phyloP scores from a whole-genome alignment of 2,329 filamentous ascomycete genomes.

The Pleurostoma richardsiae region DNA sequence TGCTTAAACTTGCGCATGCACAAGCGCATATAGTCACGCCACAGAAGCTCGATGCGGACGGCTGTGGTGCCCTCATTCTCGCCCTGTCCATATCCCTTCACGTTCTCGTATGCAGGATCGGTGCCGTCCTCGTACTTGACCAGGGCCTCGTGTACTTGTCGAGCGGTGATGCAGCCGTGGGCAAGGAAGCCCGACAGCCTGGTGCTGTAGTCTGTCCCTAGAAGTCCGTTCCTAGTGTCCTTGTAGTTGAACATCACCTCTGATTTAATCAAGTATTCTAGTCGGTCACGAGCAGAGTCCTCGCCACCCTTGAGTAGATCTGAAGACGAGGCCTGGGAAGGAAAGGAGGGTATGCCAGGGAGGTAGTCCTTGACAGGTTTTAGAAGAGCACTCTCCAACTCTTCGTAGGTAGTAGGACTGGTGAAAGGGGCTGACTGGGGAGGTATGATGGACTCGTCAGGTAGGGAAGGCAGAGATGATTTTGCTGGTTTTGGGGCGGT shows the following conservation, averaged over 20 bases:
- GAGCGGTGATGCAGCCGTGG: conserved; percentile 66
- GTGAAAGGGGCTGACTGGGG: conserved; percentile 57
- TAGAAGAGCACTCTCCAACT: conserved; percentile 48
- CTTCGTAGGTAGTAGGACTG: conserved; percentile 51
- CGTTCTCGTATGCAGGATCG: conserved; percentile 29
- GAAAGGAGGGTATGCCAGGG: conserved; percentile 44
- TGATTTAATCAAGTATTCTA: conserved; percentile 55
- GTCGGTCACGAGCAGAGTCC: conserved; percentile 48
- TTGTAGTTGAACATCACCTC: conserved; percentile 63
- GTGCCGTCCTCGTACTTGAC: conserved; percentile 64
- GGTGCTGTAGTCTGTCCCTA: conserved; percentile 68
- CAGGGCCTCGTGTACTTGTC: conserved; percentile 66
- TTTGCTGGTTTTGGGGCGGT: conserved; percentile 47
- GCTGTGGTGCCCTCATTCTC: conserved; percentile 67
- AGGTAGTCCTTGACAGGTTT: conserved; percentile 52
- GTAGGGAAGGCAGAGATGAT: conserved; percentile 50
- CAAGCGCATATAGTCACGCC: conserved; percentile 78
- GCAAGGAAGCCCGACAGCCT: conserved; percentile 72
- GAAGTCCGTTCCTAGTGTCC: conserved; percentile 64
- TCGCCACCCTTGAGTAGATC: conserved; percentile 69
- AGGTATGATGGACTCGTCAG: conserved; percentile 44
- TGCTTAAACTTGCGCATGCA: conserved; percentile 65
- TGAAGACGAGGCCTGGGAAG: conserved; percentile 48
- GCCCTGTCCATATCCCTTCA: conserved; percentile 59
- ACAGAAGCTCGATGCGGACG: conserved; percentile 69